Conservation (phyloP, 148 eudicot genomes). For the Mesembryanthemum crystallinum region DNA sequence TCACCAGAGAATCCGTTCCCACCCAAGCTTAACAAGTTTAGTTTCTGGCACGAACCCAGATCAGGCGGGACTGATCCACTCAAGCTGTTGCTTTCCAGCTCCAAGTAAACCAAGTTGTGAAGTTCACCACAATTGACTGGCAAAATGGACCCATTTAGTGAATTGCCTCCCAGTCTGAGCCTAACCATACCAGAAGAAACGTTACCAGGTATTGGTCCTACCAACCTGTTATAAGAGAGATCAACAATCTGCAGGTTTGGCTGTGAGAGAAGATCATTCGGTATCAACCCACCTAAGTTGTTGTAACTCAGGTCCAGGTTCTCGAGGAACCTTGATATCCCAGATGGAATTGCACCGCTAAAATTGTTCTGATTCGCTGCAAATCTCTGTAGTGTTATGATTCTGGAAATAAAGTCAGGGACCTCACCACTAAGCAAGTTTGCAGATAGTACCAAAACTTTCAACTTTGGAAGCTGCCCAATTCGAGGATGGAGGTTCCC, state of each 20-base stretch:
- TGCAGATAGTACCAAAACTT: conserved; percentile 47
- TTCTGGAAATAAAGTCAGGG: conserved; percentile 36
- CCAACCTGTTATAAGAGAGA: conserved; percentile 49
- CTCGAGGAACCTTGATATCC: conserved; percentile 38
- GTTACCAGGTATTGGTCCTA: conserved; percentile 48
- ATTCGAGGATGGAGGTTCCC: conserved; percentile 49
- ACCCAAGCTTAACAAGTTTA: conserved; percentile 62
- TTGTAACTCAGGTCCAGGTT: conserved; percentile 76
- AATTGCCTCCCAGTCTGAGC: conserved; percentile 63
- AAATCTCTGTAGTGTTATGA: conserved; percentile 51
- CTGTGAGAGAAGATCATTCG: conserved; percentile 48
- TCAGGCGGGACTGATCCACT: conserved; percentile 56
- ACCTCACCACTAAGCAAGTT: conserved; percentile 54
- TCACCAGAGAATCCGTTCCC: conserved; percentile 46
- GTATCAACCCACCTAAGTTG: conserved; percentile 46
- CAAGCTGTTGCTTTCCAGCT: conserved; percentile 53
- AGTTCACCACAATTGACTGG: conserved; percentile 32
- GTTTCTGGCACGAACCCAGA: conserved; percentile 42
- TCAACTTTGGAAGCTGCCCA: conserved; percentile 42
- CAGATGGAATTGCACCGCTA: conserved; percentile 56
- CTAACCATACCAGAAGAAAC: conserved; percentile 48
- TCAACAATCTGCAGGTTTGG: conserved; percentile 53
- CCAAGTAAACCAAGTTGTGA: conserved; percentile 53
- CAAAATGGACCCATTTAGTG: conserved; percentile 45
- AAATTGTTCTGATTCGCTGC: conserved; percentile 64